Evolutionary conservation across 2,329 filamentous ascomycete genomes (phyloP), one percentile per base, ranked within the genome.

Genomic region (Sporothrix dimorphospora): DNA sequence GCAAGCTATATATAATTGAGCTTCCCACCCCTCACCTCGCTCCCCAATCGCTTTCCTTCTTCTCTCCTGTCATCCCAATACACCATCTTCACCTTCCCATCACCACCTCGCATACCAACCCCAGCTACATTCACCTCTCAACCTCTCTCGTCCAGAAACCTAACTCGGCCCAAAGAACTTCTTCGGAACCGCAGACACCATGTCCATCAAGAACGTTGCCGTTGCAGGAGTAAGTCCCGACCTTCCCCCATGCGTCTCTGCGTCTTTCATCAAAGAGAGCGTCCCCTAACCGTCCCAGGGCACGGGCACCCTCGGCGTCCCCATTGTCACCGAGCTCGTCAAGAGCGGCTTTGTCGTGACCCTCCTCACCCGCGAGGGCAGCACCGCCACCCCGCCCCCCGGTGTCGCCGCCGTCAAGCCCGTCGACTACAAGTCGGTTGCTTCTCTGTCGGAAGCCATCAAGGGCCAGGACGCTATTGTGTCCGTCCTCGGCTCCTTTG

Each of bases 401-500:
- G 77, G 78, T 40, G 80, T 86, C 67, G 79, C 66, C 24, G 72
- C 80, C 8, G 82, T 88, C 42, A 77, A 84, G 75, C 80, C 81
- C 8, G 82, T 83, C 40, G 81, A 87, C 77, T 86, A 84, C 74
- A 78, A 80, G 61, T 78, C 78, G 11, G 77, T 81, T 8, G 72
- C 78, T 1, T 81, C 82, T 27, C 80, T 88, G 9, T 80, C 78
- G 4, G 63, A 78, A 0, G 83, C 83, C 1, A 82, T 89, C 66
- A 73, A 80, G 55, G 84, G 83, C 67, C 83, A 87, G 74, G 86
- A 89, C 77, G 86, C 85, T 3, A 80, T 87, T 6, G 75, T 89
- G 49, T 86, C 84, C 6, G 80, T 84, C 1, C 81, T 90, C 27
- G 83, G 81, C 8, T 81, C 81, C 16, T 75, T 75, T 2, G 84